These are phyloP conservation scores for Capsicum baccatum DNA, from an alignment of 257 asterid genomes.

Conservation along the genomic window DNA sequence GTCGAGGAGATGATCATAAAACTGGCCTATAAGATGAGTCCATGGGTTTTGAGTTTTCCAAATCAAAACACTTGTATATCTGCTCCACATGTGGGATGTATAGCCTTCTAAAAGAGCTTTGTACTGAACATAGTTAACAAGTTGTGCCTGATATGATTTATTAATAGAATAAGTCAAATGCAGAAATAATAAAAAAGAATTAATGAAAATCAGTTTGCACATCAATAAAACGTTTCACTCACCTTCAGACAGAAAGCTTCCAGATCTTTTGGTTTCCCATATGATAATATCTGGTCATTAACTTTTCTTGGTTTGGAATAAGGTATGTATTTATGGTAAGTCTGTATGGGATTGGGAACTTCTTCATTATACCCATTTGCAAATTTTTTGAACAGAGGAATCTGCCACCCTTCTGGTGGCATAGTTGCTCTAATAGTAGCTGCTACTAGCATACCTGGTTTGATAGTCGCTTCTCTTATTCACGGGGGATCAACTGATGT, in stretches of 20 bases:
- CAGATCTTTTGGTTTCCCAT: constrained; percentile 80
- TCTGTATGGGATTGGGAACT: constrained; percentile 88
- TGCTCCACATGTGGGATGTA: constrained; percentile 97
- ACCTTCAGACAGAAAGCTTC: constrained; percentile 98
- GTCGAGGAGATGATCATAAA: constrained; percentile 95
- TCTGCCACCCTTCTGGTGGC: constrained; percentile 88
- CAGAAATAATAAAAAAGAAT: background rate
- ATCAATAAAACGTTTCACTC: constrained; percentile 26
- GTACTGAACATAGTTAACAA: constrained; percentile 87
- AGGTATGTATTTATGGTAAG: constrained; percentile 87
- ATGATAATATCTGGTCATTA: constrained; percentile 84
- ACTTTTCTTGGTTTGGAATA: constrained; percentile 86
- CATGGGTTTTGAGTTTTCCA: constrained; percentile 99
- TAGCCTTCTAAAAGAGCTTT: constrained; percentile 98
- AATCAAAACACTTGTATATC: constrained; percentile 89
- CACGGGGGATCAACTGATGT: background rate
- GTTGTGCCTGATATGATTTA: constrained; percentile 73
- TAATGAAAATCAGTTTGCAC: background rate
- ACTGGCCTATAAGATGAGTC: constrained; percentile 97
- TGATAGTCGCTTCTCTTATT: background rate
- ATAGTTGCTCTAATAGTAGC: constrained; percentile 94
- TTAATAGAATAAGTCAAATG: background rate
- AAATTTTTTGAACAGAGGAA: constrained; percentile 69
- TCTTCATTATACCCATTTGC: constrained; percentile 73
- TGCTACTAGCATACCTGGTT: background rate